Evolutionary conservation across 2,329 filamentous ascomycete genomes (phyloP).

Genomic region (Clonostachys chloroleuca): DNA sequence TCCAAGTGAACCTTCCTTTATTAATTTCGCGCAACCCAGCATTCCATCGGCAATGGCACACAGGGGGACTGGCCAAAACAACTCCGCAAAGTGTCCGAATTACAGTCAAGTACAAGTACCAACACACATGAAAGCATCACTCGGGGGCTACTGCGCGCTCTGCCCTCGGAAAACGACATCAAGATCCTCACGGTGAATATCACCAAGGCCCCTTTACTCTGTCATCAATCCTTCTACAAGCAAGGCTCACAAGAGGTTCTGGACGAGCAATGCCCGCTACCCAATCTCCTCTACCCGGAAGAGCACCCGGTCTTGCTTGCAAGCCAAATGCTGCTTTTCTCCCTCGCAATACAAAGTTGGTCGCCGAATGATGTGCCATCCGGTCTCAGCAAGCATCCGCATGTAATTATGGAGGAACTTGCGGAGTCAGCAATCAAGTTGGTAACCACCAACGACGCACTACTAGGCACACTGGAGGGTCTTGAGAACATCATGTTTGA

Average conservation of each 20-base stretch:
- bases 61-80: no score
- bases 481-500: neutral
- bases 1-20: no score
- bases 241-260: neutral
- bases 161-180: neutral
- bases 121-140: neutral
- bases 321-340: neutral
- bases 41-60: no score
- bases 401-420: neutral
- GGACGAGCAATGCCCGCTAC: neutral
- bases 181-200: neutral
- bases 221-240: neutral
- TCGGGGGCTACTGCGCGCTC: neutral
- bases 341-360: neutral
- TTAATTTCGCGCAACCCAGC: no score
- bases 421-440: neutral
- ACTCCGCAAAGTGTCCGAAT: no score
- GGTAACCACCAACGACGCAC: neutral
- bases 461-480: neutral
- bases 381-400: neutral
- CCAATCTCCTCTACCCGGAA: neutral
- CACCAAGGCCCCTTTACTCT: neutral
- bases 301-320: neutral
- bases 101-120: neutral
- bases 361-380: neutral